These are phyloP conservation scores for Piloderma croceum DNA, from an alignment of 768 basidiomycete genomes.

Conservation along the genomic window DNA sequence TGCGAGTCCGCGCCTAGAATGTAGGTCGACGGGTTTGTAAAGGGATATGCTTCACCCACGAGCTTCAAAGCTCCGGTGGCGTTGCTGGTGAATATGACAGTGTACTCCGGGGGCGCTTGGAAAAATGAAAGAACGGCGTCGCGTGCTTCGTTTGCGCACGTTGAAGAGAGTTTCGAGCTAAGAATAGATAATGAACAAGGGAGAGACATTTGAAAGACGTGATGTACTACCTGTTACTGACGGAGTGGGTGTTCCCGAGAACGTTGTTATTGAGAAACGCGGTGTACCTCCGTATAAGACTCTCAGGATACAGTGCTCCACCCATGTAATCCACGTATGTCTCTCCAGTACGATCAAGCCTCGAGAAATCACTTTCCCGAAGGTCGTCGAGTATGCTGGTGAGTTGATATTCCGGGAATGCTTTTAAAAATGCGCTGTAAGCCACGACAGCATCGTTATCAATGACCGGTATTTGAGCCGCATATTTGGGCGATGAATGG, in stretches of 20 bases:
- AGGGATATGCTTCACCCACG: constrained; percentile 77
- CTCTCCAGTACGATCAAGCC: constrained; percentile 58
- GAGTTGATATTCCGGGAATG: constrained; percentile 50
- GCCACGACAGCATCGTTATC: constrained; percentile 36
- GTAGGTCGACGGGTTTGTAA: constrained; percentile 49
- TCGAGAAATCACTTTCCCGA: constrained; percentile 54
- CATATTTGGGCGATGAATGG: constrained; percentile 16
- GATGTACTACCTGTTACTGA: constrained; percentile 62
- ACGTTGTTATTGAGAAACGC: constrained; percentile 61
- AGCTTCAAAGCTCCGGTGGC: constrained; percentile 77
- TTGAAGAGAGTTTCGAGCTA: constrained; percentile 68
- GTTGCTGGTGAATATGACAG: constrained; percentile 79
- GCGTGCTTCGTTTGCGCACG: constrained; percentile 64
- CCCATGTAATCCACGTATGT: constrained; percentile 88
- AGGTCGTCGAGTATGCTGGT: constrained; percentile 71
- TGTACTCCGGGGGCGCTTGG: constrained; percentile 67
- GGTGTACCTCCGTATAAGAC: constrained; percentile 63
- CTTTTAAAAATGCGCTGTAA: constrained; percentile 43
- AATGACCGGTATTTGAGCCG: constrained; percentile 21
- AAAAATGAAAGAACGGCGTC: constrained; percentile 72
- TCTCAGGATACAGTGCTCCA: constrained; percentile 74
- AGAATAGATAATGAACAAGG: constrained; percentile 6
- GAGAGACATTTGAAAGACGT: constrained; percentile 5
- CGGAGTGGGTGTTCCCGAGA: constrained; percentile 81
- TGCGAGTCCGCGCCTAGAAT: constrained; percentile 76